These are phyloP conservation scores for Tritrichomonas musculus DNA, from an alignment of 208 protist genomes.

Conservation along the genomic window DNA sequence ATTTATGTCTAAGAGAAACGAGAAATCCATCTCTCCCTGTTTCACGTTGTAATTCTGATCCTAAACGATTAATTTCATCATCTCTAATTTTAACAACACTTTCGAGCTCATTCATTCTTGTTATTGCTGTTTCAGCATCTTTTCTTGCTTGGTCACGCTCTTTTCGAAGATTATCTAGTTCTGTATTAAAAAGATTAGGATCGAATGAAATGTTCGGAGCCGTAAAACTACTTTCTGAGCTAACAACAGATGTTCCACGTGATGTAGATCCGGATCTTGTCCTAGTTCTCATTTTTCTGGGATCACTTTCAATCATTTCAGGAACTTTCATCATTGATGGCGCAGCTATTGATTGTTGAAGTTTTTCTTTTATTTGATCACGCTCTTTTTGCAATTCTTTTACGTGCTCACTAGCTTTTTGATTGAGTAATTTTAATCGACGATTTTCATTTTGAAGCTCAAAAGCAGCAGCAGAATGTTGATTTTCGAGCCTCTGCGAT, in stretches of 20 bases:
- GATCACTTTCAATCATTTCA: background rate
- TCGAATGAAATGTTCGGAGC: background rate
- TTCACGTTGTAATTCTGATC: background rate
- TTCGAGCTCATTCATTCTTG: background rate
- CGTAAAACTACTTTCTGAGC: background rate
- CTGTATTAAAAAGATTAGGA: background rate
- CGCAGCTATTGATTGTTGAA: background rate
- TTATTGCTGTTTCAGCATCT: background rate
- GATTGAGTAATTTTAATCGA: slow-evolving; percentile 14
- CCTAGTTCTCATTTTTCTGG: background rate
- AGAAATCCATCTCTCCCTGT: background rate
- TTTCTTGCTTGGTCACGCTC: background rate
- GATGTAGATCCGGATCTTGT: background rate
- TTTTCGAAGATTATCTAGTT: background rate
- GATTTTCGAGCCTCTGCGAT: background rate
- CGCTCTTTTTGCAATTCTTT: background rate
- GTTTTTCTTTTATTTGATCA: background rate
- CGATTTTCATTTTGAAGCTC: background rate
- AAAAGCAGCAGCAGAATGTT: background rate
- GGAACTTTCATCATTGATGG: background rate
- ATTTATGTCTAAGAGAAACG: background rate
- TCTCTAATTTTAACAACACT: background rate
- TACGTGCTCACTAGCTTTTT: background rate
- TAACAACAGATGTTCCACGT: background rate
- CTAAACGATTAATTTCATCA: background rate